These are phyloP conservation scores for Aethionema arabicum DNA, from an alignment of 345 rosid genomes.

Conservation along the genomic window DNA sequence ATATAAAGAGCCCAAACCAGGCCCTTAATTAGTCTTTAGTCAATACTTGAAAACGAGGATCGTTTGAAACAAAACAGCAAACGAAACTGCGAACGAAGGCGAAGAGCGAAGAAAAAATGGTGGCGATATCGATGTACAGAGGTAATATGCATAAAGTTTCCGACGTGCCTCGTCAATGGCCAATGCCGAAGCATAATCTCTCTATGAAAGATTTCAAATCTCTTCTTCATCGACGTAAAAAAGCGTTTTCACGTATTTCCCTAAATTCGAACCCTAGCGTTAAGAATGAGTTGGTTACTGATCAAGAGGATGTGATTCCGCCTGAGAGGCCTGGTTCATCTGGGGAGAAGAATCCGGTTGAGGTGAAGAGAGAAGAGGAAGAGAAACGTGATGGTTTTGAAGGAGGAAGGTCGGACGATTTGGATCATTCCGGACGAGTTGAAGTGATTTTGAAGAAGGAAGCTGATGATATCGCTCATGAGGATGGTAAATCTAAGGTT, in stretches of 20 bases:
- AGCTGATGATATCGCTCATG: constrained; percentile 12
- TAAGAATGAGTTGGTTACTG: constrained; percentile 17
- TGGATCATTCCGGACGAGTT: constrained; percentile 18
- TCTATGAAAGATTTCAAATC: constrained; percentile 63
- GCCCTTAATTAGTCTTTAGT: no score
- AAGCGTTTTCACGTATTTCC: constrained; percentile 56
- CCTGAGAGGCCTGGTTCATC: constrained; percentile 12
- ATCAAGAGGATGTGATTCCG: constrained; percentile 11
- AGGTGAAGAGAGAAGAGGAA: constrained; percentile 30
- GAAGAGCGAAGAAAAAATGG: constrained; percentile 44
- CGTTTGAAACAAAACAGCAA: no score
- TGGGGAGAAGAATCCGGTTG: constrained; percentile 32
- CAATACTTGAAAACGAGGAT: no score
- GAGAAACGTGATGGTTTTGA: constrained; percentile 19
- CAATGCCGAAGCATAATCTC: constrained; percentile 56
- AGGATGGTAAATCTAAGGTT: constrained; percentile 31
- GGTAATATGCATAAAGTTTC: constrained; percentile 88
- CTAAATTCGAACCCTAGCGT: constrained; percentile 29
- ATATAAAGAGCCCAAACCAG: no score
- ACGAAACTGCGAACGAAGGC: constrained; percentile 29
- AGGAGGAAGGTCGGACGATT: constrained; percentile 31
- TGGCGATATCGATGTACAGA: constrained; percentile 86
- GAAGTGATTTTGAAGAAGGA: constrained; percentile 23
- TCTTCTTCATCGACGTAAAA: constrained; percentile 64
- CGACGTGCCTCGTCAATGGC: constrained; percentile 78